Base-by-base conservation (phyloP, 306 rosid genomes). In the Herpetospermum pedunculosum region DNA sequence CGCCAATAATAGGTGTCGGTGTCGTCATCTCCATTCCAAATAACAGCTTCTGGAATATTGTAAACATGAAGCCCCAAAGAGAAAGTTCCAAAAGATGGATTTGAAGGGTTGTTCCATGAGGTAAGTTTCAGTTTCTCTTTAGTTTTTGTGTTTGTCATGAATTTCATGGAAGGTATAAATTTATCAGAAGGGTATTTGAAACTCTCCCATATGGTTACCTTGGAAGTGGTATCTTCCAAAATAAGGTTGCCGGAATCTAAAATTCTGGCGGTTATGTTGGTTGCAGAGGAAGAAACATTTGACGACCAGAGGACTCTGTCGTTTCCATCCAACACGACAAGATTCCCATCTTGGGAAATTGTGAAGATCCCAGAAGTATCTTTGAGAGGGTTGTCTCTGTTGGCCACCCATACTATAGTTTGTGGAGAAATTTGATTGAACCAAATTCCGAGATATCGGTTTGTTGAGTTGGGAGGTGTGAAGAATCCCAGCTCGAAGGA, bases 61-160 rank as follows among this genome's bases (percentile, higher is more conserved):
- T 34, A 52, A 2, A 52, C 65, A 48, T 81, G 68, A 14, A 84
- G 71, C 14, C 54, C 71, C 3, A 28, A 43, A 5, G 60, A 76
- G 40, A 81, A 84, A 47, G 7, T 81, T 4, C 88, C 81, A 0
- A 3, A 2, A 1, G 84, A 63, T 6, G 84, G 84, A 58, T 78
- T 81, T 7, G 77, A 72, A 25, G 70, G 72, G 35, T n/a, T 81
- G 34, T 73, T 78, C 87, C 83, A 84, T 18, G 87, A 81, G 1
- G 81, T 58, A 0, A 38, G 0, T 6, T 8, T 34, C 0, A 38
- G 16, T 32, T 34, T 55, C 65, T 64, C 18, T 0, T 75, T 68
- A 0, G 87, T 77, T 35, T 5, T 75, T 8, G n/a, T 7, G 48
- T 75, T 76, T 0, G 40, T 8, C 34, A 63, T 63, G 1, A 78